Evolutionary conservation across 148 eudicot genomes (phyloP).

Genomic region (Chenopodium quinoa): DNA sequence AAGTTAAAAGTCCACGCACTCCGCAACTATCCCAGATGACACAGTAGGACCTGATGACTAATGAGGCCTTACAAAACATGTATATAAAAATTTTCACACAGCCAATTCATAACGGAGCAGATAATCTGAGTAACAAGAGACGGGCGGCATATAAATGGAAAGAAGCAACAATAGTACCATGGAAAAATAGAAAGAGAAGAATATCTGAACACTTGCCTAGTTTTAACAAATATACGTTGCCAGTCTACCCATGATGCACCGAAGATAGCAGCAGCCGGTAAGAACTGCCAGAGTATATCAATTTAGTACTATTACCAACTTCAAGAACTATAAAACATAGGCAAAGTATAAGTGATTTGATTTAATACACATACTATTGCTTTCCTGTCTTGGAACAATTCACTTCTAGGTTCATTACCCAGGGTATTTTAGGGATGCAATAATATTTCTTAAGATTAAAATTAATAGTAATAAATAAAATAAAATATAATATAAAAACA

Average conservation of each 20-base stretch:
- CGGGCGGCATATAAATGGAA: not conserved
- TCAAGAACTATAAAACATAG: not conserved
- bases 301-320: slow-evolving; percentile 2
- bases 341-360: not conserved
- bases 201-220: slow-evolving; percentile 46
- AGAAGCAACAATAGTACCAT: not conserved
- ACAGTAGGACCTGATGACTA: not conserved
- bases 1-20: not conserved
- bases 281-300: slow-evolving; percentile 45
- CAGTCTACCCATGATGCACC: slow-evolving; percentile 89
- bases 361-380: not conserved
- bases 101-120: not conserved
- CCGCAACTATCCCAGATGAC: not conserved
- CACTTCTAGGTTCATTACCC: not conserved
- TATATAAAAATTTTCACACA: not conserved
- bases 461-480: not conserved
- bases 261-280: slow-evolving; percentile 83
- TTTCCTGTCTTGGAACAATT: not conserved
- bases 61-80: not conserved
- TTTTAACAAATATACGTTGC: slow-evolving; percentile 74
- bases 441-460: no score
- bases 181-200: not conserved
- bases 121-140: not conserved
- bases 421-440: not conserved
- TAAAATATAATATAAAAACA: not conserved